Evolutionary conservation across 1,284 basidiomycete species (phyloP), one percentile per base, ranked within the genome.

Genomic region (Naganishia cerealis): DNA sequence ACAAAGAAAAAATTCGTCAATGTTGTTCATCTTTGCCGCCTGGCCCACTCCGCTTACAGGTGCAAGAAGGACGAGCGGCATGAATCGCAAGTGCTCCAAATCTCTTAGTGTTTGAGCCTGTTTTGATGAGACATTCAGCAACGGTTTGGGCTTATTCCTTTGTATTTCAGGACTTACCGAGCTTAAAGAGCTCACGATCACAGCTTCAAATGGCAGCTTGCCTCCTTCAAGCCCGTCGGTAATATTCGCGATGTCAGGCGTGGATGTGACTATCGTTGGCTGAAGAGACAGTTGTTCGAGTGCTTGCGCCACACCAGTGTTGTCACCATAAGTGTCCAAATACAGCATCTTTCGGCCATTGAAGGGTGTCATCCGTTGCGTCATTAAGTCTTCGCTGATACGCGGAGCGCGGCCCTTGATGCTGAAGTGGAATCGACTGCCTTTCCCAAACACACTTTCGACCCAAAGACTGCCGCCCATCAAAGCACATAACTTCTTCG

Each of bases 391-490:
- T 75, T 88, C 84, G 10, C 78, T 72, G 3, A 75, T 72, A 33
- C 74, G 73, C 5, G 76, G 78, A 54, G 77, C 78, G 55, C 89
- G 86, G 67, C 87, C 87, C 65, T 87, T 86, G 72, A 87, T 90
- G 73, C 92, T 90, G 84, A 98, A 99, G 87, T 91, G 96, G 86
- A 99, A 99, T 80, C 91, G 90, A 79, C 90, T 92, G 16, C 96
- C 96, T 75, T 91, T 90, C 61, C 90, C 87, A 72, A 82, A 83
- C 58, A 67, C 59, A 54, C 67, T 69, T 79, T 96, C 91, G 56
- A 99, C 96, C 96, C 96, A 99, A 83, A 99, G 91, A 76, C 96
- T 93, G 68, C 96, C 96, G 75, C 91, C 88, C 96, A 99, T 99
- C 73, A 99, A 88, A 72, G 90, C 91, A 57, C 98, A 95, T 24